A percentile compares a stretch with the other conserved stretches of the same genome.
Conservation (phyloP, 1,139 yeast genomes). For the Diutina scorzettiae region DNA sequence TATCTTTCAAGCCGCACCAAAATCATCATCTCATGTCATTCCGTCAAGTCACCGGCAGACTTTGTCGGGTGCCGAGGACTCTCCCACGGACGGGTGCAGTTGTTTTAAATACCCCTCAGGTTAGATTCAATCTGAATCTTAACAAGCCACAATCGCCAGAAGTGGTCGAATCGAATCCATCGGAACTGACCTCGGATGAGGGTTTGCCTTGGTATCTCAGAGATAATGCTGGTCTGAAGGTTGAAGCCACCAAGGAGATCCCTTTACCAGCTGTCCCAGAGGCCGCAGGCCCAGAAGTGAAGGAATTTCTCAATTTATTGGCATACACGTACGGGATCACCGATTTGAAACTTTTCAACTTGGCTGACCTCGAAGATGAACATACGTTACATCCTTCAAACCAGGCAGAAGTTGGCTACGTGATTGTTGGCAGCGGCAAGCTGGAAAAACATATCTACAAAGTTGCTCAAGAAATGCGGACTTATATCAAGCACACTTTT, state of each 20-base stretch:
- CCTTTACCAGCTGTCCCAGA: conserved; percentile 41
- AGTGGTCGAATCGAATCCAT: not conserved
- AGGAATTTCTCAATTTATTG: conserved; percentile 32
- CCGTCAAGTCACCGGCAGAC: not conserved
- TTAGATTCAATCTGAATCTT: not conserved
- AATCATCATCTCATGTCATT: not conserved
- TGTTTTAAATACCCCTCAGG: no score
- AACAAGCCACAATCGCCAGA: not conserved
- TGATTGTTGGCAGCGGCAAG: conserved; percentile 68
- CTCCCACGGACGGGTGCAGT: not conserved
- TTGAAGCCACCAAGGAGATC: conserved; percentile 12
- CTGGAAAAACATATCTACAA: conserved; percentile 65
- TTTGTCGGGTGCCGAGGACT: not conserved
- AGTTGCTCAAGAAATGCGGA: conserved; percentile 49
- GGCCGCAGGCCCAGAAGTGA: conserved; percentile 40
- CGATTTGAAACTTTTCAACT: conserved; percentile 48
- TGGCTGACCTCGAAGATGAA: conserved; percentile 27
- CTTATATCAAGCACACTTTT: conserved; percentile 22
- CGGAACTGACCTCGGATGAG: not conserved
- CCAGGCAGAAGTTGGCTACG: conserved; percentile 29
- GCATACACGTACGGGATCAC: conserved; percentile 53
- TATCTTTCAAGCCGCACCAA: not conserved
- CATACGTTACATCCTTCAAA: conserved; percentile 15
- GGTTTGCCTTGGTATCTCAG: conserved; percentile 5
- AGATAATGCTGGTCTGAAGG: not conserved